Evolutionary conservation across 2,329 filamentous ascomycete genomes (phyloP), one percentile per base, ranked within the genome.

Genomic region (Penicillium rolfsii): DNA sequence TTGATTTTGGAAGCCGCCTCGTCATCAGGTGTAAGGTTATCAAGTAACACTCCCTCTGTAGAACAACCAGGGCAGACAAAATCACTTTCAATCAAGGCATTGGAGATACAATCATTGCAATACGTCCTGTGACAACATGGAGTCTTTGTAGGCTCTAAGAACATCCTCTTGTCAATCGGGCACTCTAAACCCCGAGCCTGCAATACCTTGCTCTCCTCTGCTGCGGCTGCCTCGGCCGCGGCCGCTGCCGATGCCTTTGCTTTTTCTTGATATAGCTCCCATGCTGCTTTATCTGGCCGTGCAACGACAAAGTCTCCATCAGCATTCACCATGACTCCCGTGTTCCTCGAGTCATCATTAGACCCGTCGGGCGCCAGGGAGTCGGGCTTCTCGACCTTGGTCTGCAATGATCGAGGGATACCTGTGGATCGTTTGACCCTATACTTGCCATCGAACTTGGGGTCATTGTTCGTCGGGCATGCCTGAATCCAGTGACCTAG

Each of bases 21-120:
- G 67, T 91, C 89, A 79, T 98, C 93, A 65, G 88, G 81, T 74
- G 89, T 87, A 69, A 99, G 86, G 79, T 97, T 90, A 84, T 97
- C 94, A 80, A 98, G 91, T 72, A 97, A 84, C 67, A 97, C 91
- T 73, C 91, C 91, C 76, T 97, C 93, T 65, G 89, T 90, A 79
- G 91, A 87, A 83, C 95, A 99, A 70, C 89, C 89, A 66, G 95
- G 95, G 79, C 95, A 99, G 79, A 93, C 84, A 80, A 99, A 93
- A 85, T 99, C 95, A 86, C 90, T 95, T 83, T 98, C 93, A 81
- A 97, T 94, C 80, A 99, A 89, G 80, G 93, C 91, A 86, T 97
- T 97, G 77, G 95, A 96, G 81, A 99, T 97, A 89, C 95, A 99
- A 78, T 97, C 93, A 87, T 95, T 95, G 85, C 95, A 99, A 84